These are phyloP conservation scores for Aspergillus japonicus DNA, from an alignment of 2,329 filamentous ascomycete genomes.

Conservation along the genomic window DNA sequence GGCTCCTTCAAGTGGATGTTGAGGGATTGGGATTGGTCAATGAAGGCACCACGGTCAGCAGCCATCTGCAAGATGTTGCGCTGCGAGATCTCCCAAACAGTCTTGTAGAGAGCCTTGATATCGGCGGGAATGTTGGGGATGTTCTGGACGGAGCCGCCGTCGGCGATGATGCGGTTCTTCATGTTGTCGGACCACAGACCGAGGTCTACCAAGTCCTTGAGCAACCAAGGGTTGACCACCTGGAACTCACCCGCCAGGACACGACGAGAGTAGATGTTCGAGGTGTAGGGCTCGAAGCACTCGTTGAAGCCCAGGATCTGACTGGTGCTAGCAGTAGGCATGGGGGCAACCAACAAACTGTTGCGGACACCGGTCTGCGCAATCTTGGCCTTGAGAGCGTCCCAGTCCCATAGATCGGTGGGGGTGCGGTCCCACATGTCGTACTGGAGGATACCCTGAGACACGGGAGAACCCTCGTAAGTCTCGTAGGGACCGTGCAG, in stretches of 20 bases:
- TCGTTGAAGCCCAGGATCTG: constrained; percentile 99
- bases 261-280: constrained; percentile 98
- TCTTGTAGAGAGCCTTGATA: constrained; percentile 98
- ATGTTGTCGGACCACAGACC: constrained; percentile 98
- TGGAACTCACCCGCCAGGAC: constrained; percentile 98
- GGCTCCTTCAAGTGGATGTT: constrained; percentile 99
- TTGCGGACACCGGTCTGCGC: constrained; percentile 92
- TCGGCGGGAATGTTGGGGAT: constrained; percentile 95
- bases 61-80: constrained; percentile 96
- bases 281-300: constrained; percentile 99
- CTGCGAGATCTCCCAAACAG: constrained; percentile 98
- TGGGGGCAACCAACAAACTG: constrained; percentile 90
- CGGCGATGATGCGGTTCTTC: constrained; percentile 99
- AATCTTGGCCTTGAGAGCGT: constrained; percentile 81
- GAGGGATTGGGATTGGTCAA: constrained; percentile 97
- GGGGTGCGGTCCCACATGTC: constrained; percentile 98
- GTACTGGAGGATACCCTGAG: constrained; percentile 93
- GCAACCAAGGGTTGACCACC: constrained; percentile 97
- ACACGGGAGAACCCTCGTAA: constrained; percentile 90
- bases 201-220: constrained; percentile 97
- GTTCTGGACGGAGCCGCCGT: constrained; percentile 92
- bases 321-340: constrained; percentile 96
- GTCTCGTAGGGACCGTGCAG: constrained; percentile 80
- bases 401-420: constrained; percentile 96
- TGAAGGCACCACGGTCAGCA: constrained; percentile 95